Base-by-base conservation (phyloP, 2,329 filamentous ascomycete species). In the Fusarium sp. region DNA sequence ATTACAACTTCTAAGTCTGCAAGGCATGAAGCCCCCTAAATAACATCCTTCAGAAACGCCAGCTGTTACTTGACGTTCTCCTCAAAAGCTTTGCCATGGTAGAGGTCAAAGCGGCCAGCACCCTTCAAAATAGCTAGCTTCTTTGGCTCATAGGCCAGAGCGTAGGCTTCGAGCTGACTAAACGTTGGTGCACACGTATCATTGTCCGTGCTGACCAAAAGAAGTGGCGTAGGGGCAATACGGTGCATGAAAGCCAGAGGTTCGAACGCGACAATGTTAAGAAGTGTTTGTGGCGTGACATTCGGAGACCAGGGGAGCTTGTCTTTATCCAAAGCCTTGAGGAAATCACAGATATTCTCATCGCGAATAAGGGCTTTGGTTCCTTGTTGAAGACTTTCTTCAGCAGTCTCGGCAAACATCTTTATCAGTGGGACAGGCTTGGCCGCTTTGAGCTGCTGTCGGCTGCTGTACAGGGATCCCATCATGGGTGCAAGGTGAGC, bases 1-100 rank as follows among this genome's bases (percentile, higher is more conserved):
- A 31, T 7, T 6, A 12, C 12, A 14, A 12, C 1, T 11, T n/a
- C 14, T 8, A 9, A 10, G 10, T 3, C 31, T n/a, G 12, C 3
- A 23, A 27, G 10, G 1, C 2, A 18, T n/a, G 4, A 18, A 10
- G 4, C 7, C 2, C 15, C 10, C 19, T 8, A 42, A 10, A 56
- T 21, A 5, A 29, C 5, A 2, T 56, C 29, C 3, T 46, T n/a
- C 5, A 58, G 3, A 23, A 31, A 58, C 2, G 1, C 19, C 23
- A 58, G 2, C 31, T 58, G 41, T 23, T 2, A 5, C 19, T 27
- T 12, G 7, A 58, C 5, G 4, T 38, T 58, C 10, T 46, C 23
- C 2, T 58, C 41, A 46, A 58, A 58, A 7, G 18, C 19, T 15
- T 58, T 19, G 18, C 41, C 31, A n/a, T 46, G 31, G 4, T 58